phyloP scores from a whole-genome alignment of 2,329 filamentous ascomycete species.

The Coniochaeta pulveracea region DNA sequence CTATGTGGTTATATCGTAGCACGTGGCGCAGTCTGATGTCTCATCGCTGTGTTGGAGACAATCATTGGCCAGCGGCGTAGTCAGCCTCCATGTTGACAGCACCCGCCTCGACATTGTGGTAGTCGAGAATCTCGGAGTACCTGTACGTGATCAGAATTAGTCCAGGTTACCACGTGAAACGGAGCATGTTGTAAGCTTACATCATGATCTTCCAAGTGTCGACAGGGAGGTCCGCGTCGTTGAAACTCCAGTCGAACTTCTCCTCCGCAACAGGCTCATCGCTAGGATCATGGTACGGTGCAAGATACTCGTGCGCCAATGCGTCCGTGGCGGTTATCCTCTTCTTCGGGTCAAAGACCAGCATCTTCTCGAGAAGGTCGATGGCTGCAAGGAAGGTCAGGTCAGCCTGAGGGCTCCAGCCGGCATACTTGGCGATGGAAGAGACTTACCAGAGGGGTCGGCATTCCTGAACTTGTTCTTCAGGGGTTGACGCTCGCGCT shows the following conservation, averaged over 20 bases:
- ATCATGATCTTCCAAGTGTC: slow-evolving; percentile 99
- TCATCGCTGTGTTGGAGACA: too few relatives aligned
- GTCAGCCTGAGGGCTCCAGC: background rate
- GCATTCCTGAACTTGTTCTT: slow-evolving; percentile 90
- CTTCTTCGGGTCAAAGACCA: slow-evolving; percentile 97
- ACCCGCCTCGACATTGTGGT: slow-evolving; percentile 76
- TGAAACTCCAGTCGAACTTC: slow-evolving; percentile 99
- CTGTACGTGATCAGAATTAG: slow-evolving; percentile 30
- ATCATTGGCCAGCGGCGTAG: too few relatives aligned
- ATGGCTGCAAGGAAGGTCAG: slow-evolving; percentile 49
- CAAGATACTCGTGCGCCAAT: slow-evolving; percentile 83
- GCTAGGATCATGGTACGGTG: slow-evolving; percentile 92
- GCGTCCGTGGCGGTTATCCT: slow-evolving; percentile 79
- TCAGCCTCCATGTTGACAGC: slow-evolving; percentile 27
- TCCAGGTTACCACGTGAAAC: background rate
- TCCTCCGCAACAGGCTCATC: slow-evolving; percentile 93
- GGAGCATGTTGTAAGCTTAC: slow-evolving; percentile 38
- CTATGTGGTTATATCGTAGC: too few relatives aligned
- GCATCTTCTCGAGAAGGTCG: slow-evolving; percentile 89
- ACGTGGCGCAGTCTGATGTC: too few relatives aligned
- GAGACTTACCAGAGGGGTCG: slow-evolving; percentile 61
- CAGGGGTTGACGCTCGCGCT: slow-evolving; percentile 82
- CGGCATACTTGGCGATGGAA: background rate
- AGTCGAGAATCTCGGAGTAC: slow-evolving; percentile 98
- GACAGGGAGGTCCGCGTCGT: slow-evolving; percentile 91